These are phyloP conservation scores for Pseudogymnoascus sp. DNA, from an alignment of 2,329 filamentous ascomycete genomes.

Conservation along the genomic window DNA sequence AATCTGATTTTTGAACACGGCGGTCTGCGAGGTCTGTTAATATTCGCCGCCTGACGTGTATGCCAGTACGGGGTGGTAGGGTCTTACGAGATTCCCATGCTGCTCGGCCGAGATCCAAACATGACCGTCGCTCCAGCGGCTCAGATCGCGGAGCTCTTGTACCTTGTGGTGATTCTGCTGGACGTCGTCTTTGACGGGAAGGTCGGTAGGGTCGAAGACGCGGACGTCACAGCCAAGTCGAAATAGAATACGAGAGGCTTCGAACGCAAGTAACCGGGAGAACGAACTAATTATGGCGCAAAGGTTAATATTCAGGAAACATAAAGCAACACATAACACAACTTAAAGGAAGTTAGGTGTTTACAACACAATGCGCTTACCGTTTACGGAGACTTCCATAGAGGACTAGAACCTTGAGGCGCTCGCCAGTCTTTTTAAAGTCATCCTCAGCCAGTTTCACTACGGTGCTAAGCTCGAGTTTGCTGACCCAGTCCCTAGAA, in stretches of 20 bases:
- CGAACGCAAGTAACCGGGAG: constrained; percentile 51
- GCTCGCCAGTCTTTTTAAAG: constrained; percentile 28
- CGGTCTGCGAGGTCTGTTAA: constrained; percentile 38
- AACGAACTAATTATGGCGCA: constrained; percentile 42
- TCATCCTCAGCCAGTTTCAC: constrained; percentile 44
- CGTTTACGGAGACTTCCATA: constrained; percentile 50
- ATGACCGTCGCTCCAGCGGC: constrained; percentile 58
- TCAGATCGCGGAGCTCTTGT: constrained; percentile 53
- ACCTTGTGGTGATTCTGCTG: constrained; percentile 52
- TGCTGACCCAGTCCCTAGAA: constrained; percentile 46
- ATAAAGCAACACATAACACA: neutral
- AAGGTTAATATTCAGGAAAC: neutral
- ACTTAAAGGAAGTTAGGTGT: neutral
- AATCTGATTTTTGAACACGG: constrained; percentile 62
- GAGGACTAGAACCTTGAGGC: constrained; percentile 50
- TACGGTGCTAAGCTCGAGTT: constrained; percentile 47
- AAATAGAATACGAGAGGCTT: constrained; percentile 52
- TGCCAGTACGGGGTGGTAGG: neutral
- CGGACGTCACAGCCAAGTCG: constrained; percentile 60
- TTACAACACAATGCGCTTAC: constrained; percentile 17
- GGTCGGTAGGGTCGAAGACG: constrained; percentile 48
- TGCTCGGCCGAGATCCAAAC: constrained; percentile 60
- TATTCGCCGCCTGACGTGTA: constrained; percentile 6
- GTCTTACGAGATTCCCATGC: constrained; percentile 52
- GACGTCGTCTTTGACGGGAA: constrained; percentile 57